Base-by-base conservation (phyloP, 805 yeast genomes). In the Yarrowia porcina region DNA sequence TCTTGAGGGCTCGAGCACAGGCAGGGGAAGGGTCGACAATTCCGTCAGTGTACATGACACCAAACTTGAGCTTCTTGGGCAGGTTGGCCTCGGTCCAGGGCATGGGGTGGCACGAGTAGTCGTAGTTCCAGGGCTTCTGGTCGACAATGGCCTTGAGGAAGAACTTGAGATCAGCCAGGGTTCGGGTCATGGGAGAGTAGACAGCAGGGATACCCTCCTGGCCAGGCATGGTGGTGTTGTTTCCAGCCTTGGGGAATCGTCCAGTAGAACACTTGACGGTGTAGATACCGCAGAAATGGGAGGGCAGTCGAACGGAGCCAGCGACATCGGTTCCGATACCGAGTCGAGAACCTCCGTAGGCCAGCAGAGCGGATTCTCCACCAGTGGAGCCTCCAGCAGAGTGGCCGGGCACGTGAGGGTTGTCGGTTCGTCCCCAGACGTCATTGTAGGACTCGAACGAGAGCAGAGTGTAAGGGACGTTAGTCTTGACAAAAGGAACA, bases 281-380 rank as follows among this genome's bases (percentile, higher is more conserved):
- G 74, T 79, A 82, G 52, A 77, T 70, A 18, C 86, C 85, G 50
- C 77, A 73, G 69, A 80, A 82, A 9, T 80, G 82, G 2, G 85
- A 82, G 1, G 87, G 87, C 25, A 75, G 72, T 28, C 87, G 77
- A 45, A 83, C 82, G 1, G 83, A 80, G 4, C 86, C 86, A 20
- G 84, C 85, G 52, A 82, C 82, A 62, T 82, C 85, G 61, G 80
- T 77, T 15, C 87, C 87, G 49, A 84, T 69, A 20, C 87, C 87
- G 44, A 82, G 69, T 2, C 80, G 73, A 18, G 80, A 74, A 11
- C 83, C 85, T 9, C 81, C 80, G 66, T 69, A 71, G 5, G 79
- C 80, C n/a, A 77, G 72, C 30, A 80, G 67, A 1, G 82, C 80
- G 27, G 82, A 80, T 66, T 81, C 84, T 13, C 85, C 86, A 27